Evolutionary conservation across 75 land plant genomes (phyloP).

Genomic region (Selaginella moellendorffii): DNA sequence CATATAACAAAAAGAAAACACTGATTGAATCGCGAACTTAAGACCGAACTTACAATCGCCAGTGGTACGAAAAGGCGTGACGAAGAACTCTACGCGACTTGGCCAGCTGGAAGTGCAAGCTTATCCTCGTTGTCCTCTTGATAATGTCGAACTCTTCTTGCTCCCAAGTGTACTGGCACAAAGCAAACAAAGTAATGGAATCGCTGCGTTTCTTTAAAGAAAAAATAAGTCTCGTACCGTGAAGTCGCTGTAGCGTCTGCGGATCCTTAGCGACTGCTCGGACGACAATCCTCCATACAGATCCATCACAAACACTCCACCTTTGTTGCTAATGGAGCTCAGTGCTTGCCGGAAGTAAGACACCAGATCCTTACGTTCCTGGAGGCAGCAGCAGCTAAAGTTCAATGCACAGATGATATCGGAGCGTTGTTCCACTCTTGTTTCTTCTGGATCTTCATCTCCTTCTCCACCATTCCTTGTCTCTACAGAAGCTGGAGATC

Average conservation of each 20-base stretch:
- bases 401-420: constrained; percentile 84
- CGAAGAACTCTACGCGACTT: constrained; percentile 39
- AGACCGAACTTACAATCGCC: constrained; percentile 84
- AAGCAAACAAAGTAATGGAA: too few species aligned
- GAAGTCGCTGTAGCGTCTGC: constrained; percentile 50
- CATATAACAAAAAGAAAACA: neutral
- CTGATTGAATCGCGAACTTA: neutral
- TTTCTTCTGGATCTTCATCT: neutral
- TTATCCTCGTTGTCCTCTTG: constrained; percentile 60
- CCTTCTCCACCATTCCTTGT: constrained; percentile 14
- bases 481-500: constrained; percentile 3
- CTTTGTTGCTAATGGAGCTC: constrained; percentile 33
- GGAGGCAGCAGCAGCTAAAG: constrained; percentile 87
- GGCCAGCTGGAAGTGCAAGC: constrained; percentile 56
- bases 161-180: constrained; percentile 72
- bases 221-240: constrained; percentile 55
- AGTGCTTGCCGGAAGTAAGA: constrained; percentile 50
- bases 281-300: constrained; percentile 82
- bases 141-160: constrained; percentile 72
- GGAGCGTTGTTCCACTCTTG: constrained; percentile 6
- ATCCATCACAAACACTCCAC: constrained; percentile 91
- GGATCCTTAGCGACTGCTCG: constrained; percentile 44
- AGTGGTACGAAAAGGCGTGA: constrained; percentile 76
- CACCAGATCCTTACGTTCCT: constrained; percentile 45
- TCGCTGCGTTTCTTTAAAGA: too few species aligned